Conservation (phyloP, 352 stramenopile genomes). For the Globisporangium parvum region DNA sequence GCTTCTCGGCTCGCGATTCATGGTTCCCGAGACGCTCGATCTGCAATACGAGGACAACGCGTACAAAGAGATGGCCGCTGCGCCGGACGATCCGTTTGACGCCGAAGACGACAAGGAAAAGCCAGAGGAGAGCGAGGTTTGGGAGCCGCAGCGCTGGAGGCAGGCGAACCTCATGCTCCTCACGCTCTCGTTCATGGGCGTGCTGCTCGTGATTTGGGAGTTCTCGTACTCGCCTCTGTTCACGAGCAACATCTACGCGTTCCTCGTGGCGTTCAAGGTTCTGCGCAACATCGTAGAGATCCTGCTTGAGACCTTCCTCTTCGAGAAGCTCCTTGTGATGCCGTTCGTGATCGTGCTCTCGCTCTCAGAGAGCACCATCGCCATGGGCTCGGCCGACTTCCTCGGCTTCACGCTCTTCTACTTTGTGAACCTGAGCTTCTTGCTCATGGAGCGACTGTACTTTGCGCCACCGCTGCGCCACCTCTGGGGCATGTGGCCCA, state of each 20-base stretch:
- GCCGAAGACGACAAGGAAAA: slow-evolving; percentile 51
- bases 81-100: slow-evolving; percentile 44
- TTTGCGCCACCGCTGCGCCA: slow-evolving; percentile 84
- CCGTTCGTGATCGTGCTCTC: slow-evolving; percentile 90
- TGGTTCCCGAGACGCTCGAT: slow-evolving; percentile 85
- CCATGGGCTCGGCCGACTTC: slow-evolving; percentile 94
- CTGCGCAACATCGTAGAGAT: slow-evolving; percentile 79
- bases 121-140: slow-evolving; percentile 66
- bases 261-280: slow-evolving; percentile 90
- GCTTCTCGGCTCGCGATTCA: slow-evolving; percentile 45
- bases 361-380: slow-evolving; percentile 90
- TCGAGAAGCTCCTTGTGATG: slow-evolving; percentile 89
- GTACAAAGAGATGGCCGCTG: slow-evolving; percentile 55
- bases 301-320: slow-evolving; percentile 78
- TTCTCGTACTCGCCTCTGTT: slow-evolving; percentile 95
- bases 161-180: slow-evolving; percentile 87
- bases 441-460: slow-evolving; percentile 94
- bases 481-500: slow-evolving; percentile 80
- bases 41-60: slow-evolving; percentile 71
- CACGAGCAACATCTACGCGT: slow-evolving; percentile 88
- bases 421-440: slow-evolving; percentile 90
- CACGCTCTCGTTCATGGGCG: slow-evolving; percentile 74
- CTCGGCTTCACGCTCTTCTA: slow-evolving; percentile 94
- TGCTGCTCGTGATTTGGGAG: slow-evolving; percentile 93
- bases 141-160: slow-evolving; percentile 86